Conservation (phyloP, 192 early-diverging fungal genomes). For the Rhizophagus sp. region DNA sequence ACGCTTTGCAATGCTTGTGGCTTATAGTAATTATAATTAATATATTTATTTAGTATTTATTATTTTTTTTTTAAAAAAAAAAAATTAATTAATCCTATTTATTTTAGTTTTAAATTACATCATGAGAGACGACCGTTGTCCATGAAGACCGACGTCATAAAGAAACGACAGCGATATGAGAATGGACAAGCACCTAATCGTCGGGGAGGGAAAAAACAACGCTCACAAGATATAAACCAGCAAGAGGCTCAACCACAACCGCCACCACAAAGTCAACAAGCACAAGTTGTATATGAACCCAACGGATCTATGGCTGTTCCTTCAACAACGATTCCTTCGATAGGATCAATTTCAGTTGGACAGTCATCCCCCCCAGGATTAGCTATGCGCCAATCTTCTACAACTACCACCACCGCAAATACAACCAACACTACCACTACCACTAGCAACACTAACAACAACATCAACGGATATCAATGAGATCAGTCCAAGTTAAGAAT, state of each 20-base stretch:
- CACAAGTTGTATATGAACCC: neutral
- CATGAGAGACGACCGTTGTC: slow-evolving; percentile 53
- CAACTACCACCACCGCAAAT: neutral
- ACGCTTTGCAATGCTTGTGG: slow-evolving; percentile 55
- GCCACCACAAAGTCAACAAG: slow-evolving; percentile 7
- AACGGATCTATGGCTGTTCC: neutral
- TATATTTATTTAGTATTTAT: neutral
- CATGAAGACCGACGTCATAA: slow-evolving; percentile 54
- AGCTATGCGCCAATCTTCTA: neutral
- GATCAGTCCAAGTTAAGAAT: neutral
- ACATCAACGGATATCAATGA: neutral
- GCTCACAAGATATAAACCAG: neutral
- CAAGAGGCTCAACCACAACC: neutral
- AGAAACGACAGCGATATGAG: slow-evolving; percentile 53
- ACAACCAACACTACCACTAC: too few species aligned
- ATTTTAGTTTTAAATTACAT: slow-evolving; percentile 47
- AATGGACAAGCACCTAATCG: slow-evolving; percentile 34
- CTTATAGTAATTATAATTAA: slow-evolving; percentile 47
- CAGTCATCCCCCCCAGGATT: neutral
- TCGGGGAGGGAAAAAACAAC: slow-evolving; percentile 25
- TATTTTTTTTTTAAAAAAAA: neutral
- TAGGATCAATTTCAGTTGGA: neutral
- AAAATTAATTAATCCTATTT: neutral
- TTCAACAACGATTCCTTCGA: neutral
- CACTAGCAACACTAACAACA: neutral